These are phyloP conservation scores for Diplodia scrobiculata DNA, from an alignment of 2,329 filamentous ascomycete genomes.

Conservation along the genomic window DNA sequence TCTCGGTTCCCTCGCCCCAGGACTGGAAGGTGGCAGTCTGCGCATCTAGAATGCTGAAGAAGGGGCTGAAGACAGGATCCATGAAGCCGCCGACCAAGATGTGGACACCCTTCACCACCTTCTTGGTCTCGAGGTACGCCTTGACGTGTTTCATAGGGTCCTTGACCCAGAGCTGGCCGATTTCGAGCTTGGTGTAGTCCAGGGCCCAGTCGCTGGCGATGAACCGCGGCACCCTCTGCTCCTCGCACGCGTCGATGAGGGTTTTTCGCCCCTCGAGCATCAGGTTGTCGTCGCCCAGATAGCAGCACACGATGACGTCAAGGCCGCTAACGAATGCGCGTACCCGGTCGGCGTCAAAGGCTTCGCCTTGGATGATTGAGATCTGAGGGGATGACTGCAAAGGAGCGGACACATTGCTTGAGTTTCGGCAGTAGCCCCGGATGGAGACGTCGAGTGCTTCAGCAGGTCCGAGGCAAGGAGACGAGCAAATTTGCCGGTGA, in stretches of 20 bases:
- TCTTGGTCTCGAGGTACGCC: constrained; percentile 45
- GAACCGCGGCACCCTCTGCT: constrained; percentile 43
- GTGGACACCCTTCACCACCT: constrained; percentile 44
- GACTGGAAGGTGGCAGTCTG: constrained; percentile 37
- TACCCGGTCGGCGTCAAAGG: constrained; percentile 35
- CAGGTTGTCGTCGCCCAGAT: constrained; percentile 44
- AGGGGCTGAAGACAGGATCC: constrained; percentile 39
- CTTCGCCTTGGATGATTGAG: constrained; percentile 37
- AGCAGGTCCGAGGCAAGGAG: constrained; percentile 38
- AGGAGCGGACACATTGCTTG: constrained; percentile 34
- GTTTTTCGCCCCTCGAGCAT: constrained; percentile 50
- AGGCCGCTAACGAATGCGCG: constrained; percentile 37
- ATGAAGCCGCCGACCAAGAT: constrained; percentile 48
- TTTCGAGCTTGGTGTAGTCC: constrained; percentile 47
- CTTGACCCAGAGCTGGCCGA: constrained; percentile 45
- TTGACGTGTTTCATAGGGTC: constrained; percentile 48
- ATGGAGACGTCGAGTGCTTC: constrained; percentile 35
- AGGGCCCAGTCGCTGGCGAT: constrained; percentile 48
- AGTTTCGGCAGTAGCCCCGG: constrained; percentile 38
- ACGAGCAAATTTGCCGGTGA: constrained; percentile 43
- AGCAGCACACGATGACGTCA: constrained; percentile 48
- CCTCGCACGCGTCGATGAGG: constrained; percentile 48
- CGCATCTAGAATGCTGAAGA: constrained; percentile 36
- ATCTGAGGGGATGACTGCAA: constrained; percentile 32
- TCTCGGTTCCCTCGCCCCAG: constrained; percentile 46